Conservation (phyloP, 148 eudicot species). For the Fagopyrum tataricum region DNA sequence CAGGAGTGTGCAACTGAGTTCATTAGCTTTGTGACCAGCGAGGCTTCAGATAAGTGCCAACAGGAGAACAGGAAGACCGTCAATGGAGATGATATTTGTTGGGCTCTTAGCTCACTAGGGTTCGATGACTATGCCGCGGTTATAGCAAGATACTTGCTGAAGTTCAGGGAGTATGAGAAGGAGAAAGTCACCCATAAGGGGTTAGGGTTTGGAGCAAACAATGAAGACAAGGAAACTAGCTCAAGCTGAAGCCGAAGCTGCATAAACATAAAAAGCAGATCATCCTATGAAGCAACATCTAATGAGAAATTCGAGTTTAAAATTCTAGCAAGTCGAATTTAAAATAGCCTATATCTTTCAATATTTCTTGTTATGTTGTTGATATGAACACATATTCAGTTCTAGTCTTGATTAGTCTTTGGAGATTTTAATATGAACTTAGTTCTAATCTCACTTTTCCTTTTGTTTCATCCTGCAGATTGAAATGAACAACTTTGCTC, state of each 20-base stretch:
- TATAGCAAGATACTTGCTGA: slow-evolving; percentile 33
- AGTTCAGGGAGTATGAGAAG: slow-evolving; percentile 36
- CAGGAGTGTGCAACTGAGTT: slow-evolving; percentile 58
- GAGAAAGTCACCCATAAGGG: slow-evolving; percentile 19
- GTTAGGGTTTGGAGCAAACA: neutral
- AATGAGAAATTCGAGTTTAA: no score
- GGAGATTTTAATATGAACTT: no score
- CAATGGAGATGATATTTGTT: slow-evolving; percentile 47
- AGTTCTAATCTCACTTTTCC: no score
- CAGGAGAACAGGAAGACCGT: slow-evolving; percentile 60
- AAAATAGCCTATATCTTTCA: no score
- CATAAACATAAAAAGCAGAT: no score
- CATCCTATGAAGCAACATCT: no score
- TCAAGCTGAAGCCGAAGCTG: neutral
- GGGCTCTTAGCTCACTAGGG: slow-evolving; percentile 57
- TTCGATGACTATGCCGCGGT: slow-evolving; percentile 41
- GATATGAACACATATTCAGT: no score
- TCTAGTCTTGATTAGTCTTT: no score
- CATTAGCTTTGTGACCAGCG: slow-evolving; percentile 50
- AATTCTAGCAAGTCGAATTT: no score
- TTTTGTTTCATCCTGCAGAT: no score
- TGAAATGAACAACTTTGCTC: no score
- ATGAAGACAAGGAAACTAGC: neutral
- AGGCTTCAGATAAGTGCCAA: slow-evolving; percentile 57
- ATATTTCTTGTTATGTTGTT: no score